phyloP scores from a whole-genome alignment of 2,329 filamentous ascomycete species.

The Taxawa tesnikishii region DNA sequence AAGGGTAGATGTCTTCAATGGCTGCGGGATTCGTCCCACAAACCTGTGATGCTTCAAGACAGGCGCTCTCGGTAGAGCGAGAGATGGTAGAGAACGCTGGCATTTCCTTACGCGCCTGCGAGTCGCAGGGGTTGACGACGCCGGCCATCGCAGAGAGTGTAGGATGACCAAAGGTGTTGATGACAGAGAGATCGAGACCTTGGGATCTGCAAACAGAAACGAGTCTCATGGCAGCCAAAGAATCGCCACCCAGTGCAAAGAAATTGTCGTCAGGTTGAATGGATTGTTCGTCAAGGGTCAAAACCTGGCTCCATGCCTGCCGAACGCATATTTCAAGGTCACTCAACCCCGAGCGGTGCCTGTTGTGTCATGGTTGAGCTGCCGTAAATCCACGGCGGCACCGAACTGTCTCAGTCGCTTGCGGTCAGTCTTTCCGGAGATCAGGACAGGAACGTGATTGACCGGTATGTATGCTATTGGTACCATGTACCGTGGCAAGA shows the following conservation, averaged over 20 bases:
- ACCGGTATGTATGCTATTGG: slow-evolving; percentile 32
- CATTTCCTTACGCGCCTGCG: slow-evolving; percentile 14
- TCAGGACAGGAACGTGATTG: slow-evolving; percentile 27
- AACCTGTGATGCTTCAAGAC: slow-evolving; percentile 23
- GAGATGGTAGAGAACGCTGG: slow-evolving; percentile 20
- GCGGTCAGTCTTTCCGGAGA: slow-evolving; percentile 30
- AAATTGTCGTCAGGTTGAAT: slow-evolving; percentile 29
- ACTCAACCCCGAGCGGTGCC: slow-evolving; percentile 26
- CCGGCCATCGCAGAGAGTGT: slow-evolving; percentile 33
- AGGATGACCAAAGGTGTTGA: slow-evolving; percentile 30
- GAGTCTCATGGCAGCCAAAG: slow-evolving; percentile 32
- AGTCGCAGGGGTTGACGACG: slow-evolving; percentile 16
- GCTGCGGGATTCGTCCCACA: slow-evolving; percentile 14
- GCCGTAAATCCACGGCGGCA: slow-evolving; percentile 7
- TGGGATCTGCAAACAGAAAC: slow-evolving; percentile 24
- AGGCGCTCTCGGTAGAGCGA: slow-evolving; percentile 14
- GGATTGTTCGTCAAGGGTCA: slow-evolving; percentile 5
- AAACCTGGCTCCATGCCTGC: slow-evolving; percentile 3
- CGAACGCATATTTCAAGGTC: slow-evolving; percentile 7
- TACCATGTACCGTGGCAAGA: slow-evolving; percentile 23
- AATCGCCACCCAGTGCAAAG: slow-evolving; percentile 34
- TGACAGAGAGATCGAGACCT: slow-evolving; percentile 26
- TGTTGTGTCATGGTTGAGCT: slow-evolving; percentile 8
- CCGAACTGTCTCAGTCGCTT: slow-evolving; percentile 12
- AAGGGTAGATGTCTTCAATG: slow-evolving; percentile 29